Conservation (phyloP, 495 filamentous ascomycete species). For the Parmelia sp. region DNA sequence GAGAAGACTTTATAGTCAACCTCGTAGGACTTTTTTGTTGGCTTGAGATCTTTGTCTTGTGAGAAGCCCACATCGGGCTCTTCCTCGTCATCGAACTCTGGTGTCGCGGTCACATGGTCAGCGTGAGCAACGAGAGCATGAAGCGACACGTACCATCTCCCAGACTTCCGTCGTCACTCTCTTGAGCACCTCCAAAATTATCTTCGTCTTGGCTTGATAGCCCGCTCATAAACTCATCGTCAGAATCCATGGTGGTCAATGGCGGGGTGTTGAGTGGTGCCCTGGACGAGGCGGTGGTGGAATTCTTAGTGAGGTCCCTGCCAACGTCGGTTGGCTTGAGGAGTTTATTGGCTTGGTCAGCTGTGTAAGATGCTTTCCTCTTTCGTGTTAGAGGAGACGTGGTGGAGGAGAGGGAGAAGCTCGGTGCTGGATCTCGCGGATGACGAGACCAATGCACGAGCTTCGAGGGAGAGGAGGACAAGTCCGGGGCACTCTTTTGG, state of each 20-base stretch:
- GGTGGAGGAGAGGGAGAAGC: constrained; percentile 41
- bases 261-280: constrained; percentile 51
- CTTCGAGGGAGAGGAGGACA: constrained; percentile 7
- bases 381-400: constrained; percentile 72
- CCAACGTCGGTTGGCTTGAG: constrained; percentile 46
- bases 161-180: constrained; percentile 72
- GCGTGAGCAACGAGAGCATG: not conserved
- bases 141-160: constrained; percentile 59
- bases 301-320: constrained; percentile 33
- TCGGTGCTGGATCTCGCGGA: constrained; percentile 33
- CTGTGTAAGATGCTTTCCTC: constrained; percentile 80
- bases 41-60: constrained; percentile 69
- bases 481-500: not conserved
- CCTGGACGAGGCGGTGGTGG: constrained; percentile 44
- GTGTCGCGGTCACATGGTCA: constrained; percentile 18
- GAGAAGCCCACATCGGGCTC: constrained; percentile 68
- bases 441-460: constrained; percentile 27
- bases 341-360: constrained; percentile 33
- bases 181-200: constrained; percentile 56
- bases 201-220: constrained; percentile 67
- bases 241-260: constrained; percentile 73
- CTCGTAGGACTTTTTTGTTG: constrained; percentile 69
- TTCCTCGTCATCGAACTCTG: constrained; percentile 70
- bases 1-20: constrained; percentile 75
- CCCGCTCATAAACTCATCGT: constrained; percentile 90